Conservation (phyloP, 495 filamentous ascomycete genomes). For the Cryomyces minteri region DNA sequence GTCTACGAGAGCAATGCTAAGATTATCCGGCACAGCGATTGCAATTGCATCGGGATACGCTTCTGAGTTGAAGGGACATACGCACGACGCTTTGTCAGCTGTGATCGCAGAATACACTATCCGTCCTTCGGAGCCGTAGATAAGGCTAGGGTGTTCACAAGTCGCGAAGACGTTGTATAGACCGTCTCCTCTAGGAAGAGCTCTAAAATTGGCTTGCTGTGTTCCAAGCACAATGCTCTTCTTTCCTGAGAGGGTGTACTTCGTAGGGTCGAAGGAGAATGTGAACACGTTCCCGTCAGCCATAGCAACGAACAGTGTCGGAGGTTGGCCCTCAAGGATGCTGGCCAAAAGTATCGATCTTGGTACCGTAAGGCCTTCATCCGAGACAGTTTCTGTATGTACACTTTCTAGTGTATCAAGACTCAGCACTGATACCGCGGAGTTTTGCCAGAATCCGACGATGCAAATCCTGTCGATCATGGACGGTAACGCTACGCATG, state of each 20-base stretch:
- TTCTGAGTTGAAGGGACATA: constrained; percentile 66
- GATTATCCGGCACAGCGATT: constrained; percentile 53
- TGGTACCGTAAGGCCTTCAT: constrained; percentile 50
- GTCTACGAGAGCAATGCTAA: constrained; percentile 73
- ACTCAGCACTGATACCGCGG: constrained; percentile 51
- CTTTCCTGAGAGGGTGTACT: constrained; percentile 42
- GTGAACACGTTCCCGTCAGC: constrained; percentile 85
- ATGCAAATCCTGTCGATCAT: constrained; percentile 38
- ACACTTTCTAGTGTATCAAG: constrained; percentile 42
- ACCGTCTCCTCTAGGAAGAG: constrained; percentile 43
- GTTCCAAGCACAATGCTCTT: constrained; percentile 78
- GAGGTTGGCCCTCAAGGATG: constrained; percentile 39
- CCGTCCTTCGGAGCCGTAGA: constrained; percentile 73
- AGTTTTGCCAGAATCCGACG: constrained; percentile 69
- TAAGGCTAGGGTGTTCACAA: constrained; percentile 82
- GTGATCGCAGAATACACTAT: constrained; percentile 94
- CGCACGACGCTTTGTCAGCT: constrained; percentile 59
- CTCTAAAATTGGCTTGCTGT: constrained; percentile 60
- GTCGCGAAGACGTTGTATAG: constrained; percentile 78
- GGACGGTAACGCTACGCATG: constrained; percentile 54
- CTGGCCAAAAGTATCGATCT: constrained; percentile 63
- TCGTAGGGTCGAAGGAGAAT: constrained; percentile 45
- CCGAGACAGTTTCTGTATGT: constrained; percentile 35
- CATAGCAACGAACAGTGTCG: constrained; percentile 82
- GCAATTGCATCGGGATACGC: constrained; percentile 68